Evolutionary conservation across 257 asterid genomes (phyloP).

Genomic region (Marsdenia floribunda): DNA sequence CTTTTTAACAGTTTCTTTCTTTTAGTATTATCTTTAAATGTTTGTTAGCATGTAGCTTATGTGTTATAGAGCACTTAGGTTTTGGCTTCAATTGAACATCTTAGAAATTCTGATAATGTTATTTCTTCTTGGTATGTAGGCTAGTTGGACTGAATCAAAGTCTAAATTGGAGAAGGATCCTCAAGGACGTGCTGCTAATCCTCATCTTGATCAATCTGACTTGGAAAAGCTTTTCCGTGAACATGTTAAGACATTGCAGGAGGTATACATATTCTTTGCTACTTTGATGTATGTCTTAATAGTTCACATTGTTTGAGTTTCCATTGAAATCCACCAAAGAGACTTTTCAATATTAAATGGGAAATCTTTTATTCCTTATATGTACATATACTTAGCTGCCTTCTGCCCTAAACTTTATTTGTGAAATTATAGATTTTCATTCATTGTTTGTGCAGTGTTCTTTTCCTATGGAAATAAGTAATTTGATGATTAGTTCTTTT

Average conservation of each 20-base stretch:
- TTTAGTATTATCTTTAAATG: too few species aligned
- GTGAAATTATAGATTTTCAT: not conserved
- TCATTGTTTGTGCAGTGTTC: not conserved
- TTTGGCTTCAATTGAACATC: conserved; percentile 1
- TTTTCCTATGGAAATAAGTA: too few species aligned
- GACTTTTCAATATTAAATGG: not conserved
- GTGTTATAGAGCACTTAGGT: not conserved
- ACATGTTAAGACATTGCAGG: conserved; percentile 69
- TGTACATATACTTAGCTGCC: not conserved
- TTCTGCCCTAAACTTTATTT: not conserved
- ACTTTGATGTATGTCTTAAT: not conserved
- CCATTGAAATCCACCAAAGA: not conserved
- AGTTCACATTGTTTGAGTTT: not conserved
- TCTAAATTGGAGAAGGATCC: conserved; percentile 95
- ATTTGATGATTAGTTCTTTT: not conserved
- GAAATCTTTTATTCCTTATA: not conserved
- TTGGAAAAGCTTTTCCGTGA: conserved; percentile 91
- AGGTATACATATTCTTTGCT: conserved; percentile 35
- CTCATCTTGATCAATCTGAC: conserved; percentile 78
- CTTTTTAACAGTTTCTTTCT: too few species aligned
- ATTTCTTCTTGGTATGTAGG: conserved; percentile 38
- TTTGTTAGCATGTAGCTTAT: not conserved
- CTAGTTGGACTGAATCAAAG: conserved; percentile 92
- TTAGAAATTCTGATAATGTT: not conserved
- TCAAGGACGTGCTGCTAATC: conserved; percentile 87